Base-by-base conservation (phyloP, 2,329 filamentous ascomycete species). In the Alternaria triticina region DNA sequence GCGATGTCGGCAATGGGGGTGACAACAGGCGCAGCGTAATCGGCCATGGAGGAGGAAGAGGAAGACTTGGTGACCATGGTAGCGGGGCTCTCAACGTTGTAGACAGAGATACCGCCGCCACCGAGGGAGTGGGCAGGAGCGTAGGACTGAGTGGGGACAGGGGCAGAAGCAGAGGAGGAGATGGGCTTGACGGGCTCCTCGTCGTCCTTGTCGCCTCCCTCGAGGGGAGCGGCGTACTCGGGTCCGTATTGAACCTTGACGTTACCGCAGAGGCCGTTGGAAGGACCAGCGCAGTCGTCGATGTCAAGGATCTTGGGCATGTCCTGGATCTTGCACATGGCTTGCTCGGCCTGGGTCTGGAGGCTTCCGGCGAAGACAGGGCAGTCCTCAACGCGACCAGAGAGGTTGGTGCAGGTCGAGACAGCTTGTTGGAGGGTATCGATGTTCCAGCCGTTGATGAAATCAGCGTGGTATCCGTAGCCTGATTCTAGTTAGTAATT, bases 361-460 rank as follows among this genome's bases (percentile, higher is more conserved):
- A 96, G 83, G 25, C 25, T 22, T 10, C 33, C 28, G 10, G 61
- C 43, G 81, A 97, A 97, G 28, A 96, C 70, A 1, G 87, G 81
- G 82, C 94, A 97, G 78, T 94, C 93, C 46, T 85, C 73, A 49
- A 97, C 88, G 45, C 83, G 74, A 33, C 94, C 94, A 10, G 88
- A 89, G 0, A 74, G 75, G 79, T 89, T 91, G 55, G 90, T 95
- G 86, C 94, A 97, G 8, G 84, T 86, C 75, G 91, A 83, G 69
- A 93, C 88, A 69, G 91, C 90, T 67, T 85, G 81, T 79, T 90
- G 88, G 61, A 93, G 89, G 60, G 86, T 84, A 49, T 83, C 80
- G 67, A 86, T 83, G 71, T 93, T 87, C 91, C 91, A 94, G 36
- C 87, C 91, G 67, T 90, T 88, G 57, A 83, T 74, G 82, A 94